Evolutionary conservation across 805 yeast species (phyloP).

Genomic region (Priceomyces melissophilus): DNA sequence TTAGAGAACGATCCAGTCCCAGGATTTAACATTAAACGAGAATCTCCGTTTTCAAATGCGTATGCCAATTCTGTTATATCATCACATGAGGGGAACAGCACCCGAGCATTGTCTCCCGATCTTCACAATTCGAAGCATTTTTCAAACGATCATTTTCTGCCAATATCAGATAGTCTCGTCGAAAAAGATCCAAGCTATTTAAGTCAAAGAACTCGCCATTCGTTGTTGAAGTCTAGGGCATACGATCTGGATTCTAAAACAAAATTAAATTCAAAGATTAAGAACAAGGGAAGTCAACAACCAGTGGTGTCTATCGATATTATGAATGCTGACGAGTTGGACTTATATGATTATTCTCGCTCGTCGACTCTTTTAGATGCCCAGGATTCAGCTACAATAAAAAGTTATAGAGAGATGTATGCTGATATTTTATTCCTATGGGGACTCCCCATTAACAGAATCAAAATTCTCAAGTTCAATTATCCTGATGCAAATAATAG

Average conservation of each 20-base stretch:
- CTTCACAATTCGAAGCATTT: conserved; percentile 9
- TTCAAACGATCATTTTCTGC: conserved; percentile 1
- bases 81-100: conserved; percentile 11
- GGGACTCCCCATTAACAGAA: conserved; percentile 79
- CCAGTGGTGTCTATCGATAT: conserved; percentile 44
- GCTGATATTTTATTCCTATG: conserved; percentile 75
- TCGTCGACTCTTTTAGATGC: conserved; percentile 39
- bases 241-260: not conserved
- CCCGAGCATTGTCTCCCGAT: conserved; percentile 16
- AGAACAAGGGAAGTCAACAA: conserved; percentile 15
- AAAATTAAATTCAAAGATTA: conserved; percentile 1
- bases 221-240: not conserved
- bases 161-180: conserved; percentile 1
- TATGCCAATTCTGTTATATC: conserved; percentile 18
- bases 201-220: not conserved
- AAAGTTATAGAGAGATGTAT: conserved; percentile 58
- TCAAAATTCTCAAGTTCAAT: conserved; percentile 74
- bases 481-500: conserved; percentile 24
- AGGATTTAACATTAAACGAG: not conserved
- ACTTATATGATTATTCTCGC: conserved; percentile 42
- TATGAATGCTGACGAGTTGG: conserved; percentile 42
- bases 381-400: conserved; percentile 33
- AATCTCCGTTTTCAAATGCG: not conserved
- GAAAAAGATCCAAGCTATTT: conserved; percentile 2
- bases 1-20: not conserved